Evolutionary conservation across 257 asterid genomes (phyloP), one percentile per base, ranked within the genome.

Genomic region (Gardenia jasminoides): DNA sequence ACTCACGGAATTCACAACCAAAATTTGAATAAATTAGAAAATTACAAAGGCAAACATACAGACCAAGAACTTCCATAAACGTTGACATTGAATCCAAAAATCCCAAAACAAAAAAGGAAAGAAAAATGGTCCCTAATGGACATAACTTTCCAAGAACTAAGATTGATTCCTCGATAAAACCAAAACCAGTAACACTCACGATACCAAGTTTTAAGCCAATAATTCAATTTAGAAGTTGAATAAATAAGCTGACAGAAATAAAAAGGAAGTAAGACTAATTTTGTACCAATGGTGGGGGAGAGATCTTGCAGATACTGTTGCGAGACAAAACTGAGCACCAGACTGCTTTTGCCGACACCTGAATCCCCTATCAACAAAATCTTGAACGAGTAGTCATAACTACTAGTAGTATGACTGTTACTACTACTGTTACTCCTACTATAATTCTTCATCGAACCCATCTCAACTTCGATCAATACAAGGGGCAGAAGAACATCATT

Each of bases 281-380:
- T n/a, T 36, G 75, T 89, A 93, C 98, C 97, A 66, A 93, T 86
- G 59, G 98, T 93, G 2, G 98, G 97, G 59, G 94, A 80, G 68
- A 88, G 90, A 74, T 89, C 78, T 36, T 84, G 95, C 67, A 85
- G 89, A 75, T 83, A 87, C 65, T 90, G 88, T 4, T 89, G 92
- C 11, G 97, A 86, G 67, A 89, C 81, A 80, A 93, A 92, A 59
- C 89, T 88, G 24, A 88, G 92, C 70, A 93, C 86, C 79, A 93
- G 97, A 77, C 97, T 86, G 82, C 98, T 93, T 84, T 93, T 93
- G 54, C 98, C 98, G 1, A 93, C 98, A 26, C 89, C 95, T 19
- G 98, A 93, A 68, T 93, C 98, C 7, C 98, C 98, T 62, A 89
- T 84, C 85, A 92, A 80, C 86, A 92, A 78, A 44, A 93, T 84